Conservation (phyloP, 495 filamentous ascomycete genomes). For the Aspergillus homomorphus region DNA sequence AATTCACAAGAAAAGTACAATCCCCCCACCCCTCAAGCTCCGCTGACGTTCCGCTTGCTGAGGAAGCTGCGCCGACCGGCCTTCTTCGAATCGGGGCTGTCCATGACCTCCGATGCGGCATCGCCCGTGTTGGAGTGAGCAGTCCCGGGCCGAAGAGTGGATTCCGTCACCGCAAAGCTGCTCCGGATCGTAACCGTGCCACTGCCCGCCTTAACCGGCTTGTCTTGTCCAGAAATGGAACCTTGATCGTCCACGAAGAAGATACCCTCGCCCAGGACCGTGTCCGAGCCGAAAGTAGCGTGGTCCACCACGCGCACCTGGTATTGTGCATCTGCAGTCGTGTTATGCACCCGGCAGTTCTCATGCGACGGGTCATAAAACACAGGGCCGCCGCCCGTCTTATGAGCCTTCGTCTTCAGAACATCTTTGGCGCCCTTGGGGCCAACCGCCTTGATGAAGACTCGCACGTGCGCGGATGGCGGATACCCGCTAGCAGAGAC, state of each 20-base stretch:
- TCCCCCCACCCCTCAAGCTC: constrained; percentile 30
- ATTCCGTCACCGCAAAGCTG: constrained; percentile 48
- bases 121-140: constrained; percentile 36
- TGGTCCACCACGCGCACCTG: constrained; percentile 80
- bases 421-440: constrained; percentile 71
- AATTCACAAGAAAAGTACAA: constrained; percentile 18
- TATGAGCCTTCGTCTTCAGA: constrained; percentile 79
- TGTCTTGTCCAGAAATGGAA: constrained; percentile 60
- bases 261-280: constrained; percentile 73
- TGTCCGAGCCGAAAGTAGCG: constrained; percentile 75
- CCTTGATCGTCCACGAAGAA: constrained; percentile 89
- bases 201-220: constrained; percentile 64
- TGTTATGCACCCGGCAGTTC: constrained; percentile 66
- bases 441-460: constrained; percentile 63
- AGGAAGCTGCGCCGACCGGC: constrained; percentile 51
- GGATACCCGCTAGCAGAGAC: constrained; percentile 78
- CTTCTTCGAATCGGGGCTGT: constrained; percentile 53
- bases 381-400: constrained; percentile 56
- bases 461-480: constrained; percentile 72
- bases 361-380: constrained; percentile 64
- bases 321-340: constrained; percentile 82
- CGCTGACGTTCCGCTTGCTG: constrained; percentile 53
- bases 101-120: constrained; percentile 37
- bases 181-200: constrained; percentile 68
- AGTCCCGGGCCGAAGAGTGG: constrained; percentile 34